phyloP scores from a whole-genome alignment of 768 basidiomycete genomes.

The Kwoniella botswanensis region DNA sequence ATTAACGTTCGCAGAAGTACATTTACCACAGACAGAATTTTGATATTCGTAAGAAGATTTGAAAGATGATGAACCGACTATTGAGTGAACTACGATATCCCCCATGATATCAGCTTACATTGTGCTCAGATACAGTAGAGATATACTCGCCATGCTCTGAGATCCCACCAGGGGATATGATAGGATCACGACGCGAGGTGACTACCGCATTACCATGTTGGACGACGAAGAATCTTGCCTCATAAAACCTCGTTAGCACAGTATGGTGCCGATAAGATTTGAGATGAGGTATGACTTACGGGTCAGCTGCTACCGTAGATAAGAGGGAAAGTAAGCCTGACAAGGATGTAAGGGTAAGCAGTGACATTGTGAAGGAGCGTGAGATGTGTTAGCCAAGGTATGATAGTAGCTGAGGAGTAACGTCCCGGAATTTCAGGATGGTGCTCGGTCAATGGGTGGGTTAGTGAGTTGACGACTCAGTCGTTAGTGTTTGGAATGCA shows the following conservation, averaged over 20 bases:
- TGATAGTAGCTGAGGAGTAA: too few relatives aligned
- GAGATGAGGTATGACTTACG: background rate
- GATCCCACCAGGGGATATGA: slow-evolving; percentile 35
- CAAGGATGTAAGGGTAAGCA: background rate
- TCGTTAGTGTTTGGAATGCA: too few relatives aligned
- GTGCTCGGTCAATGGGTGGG: too few relatives aligned
- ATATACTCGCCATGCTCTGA: slow-evolving; percentile 36
- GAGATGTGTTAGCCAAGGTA: too few relatives aligned
- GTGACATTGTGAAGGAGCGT: background rate
- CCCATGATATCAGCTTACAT: background rate
- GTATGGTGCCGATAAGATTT: too few relatives aligned
- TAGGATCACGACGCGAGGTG: slow-evolving; percentile 35
- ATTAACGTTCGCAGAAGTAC: slow-evolving; percentile 44
- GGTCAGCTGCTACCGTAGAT: background rate
- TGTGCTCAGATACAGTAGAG: background rate
- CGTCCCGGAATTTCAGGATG: too few relatives aligned
- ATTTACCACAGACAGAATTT: slow-evolving; percentile 19
- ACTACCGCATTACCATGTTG: slow-evolving; percentile 13
- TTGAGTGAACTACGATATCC: slow-evolving; percentile 30
- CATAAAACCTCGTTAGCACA: too few relatives aligned
- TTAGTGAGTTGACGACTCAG: too few relatives aligned
- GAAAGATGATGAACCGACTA: slow-evolving; percentile 40
- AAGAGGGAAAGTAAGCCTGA: background rate
- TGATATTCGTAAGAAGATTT: slow-evolving; percentile 7
- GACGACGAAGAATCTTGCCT: slow-evolving; percentile 18